Evolutionary conservation across 441 rosid genomes (phyloP), one percentile per base, ranked within the genome.

Genomic region (Gossypium gossypioides): DNA sequence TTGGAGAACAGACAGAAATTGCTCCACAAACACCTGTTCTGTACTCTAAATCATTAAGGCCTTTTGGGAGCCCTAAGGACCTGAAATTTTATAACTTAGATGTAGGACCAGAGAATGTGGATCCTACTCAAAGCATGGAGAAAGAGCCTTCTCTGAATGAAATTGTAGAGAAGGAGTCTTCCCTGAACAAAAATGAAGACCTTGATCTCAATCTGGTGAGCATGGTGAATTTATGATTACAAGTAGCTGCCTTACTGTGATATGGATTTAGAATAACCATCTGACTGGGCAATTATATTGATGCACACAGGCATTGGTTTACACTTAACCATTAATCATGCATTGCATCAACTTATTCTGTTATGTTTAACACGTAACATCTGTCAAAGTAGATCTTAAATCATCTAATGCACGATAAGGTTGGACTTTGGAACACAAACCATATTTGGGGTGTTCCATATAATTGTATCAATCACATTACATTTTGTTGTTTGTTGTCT

Each of bases 11-110:
- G 80, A 74, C 67, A 34, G 79, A 78, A 75, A 83, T 89, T 62
- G 96, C 97, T 69, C 94, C 94, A 15, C 88, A 83, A 57, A 91
- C 96, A 9, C 98, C 97, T 0, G 77, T 80, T 74, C 83, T 44
- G 72, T 74, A 50, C 21, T 78, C 84, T 59, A 75, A 76, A 61
- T 74, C 81, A 12, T 46, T 54, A 75, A 86, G 91, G 64, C 75
- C 79, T 54, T 85, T 76, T 60, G 78, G 79, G 69, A 89, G 86
- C 75, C 86, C 81, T 24, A 87, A 72, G 77, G 77, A 82, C 69
- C 80, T 65, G 64, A 81, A 65, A 15, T 68, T 27, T 68, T 74
- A 76, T 51, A 62, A 64, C 61, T 74, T 81, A 6, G 81, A 79
- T 72, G 55, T 54, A 4, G 73, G 79, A 74, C 72, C 64, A 0